Conservation (phyloP, 2,329 filamentous ascomycete genomes). For the Colletotrichum endophyticum region DNA sequence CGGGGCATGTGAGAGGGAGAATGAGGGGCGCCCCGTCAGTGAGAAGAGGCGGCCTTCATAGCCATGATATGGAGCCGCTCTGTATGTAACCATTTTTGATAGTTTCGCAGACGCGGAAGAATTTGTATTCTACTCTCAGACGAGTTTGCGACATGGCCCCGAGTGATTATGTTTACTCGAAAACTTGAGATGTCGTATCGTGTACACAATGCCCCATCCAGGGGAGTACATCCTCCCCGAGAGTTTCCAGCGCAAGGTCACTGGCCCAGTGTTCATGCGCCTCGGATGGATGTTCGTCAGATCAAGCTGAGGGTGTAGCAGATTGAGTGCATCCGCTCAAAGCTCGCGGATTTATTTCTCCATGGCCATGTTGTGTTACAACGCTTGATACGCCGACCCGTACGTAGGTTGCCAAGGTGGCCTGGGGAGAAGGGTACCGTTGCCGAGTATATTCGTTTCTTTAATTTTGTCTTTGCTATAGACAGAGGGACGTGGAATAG, state of each 20-base stretch:
- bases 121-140: neutral
- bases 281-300: neutral
- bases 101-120: neutral
- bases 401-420: neutral
- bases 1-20: neutral
- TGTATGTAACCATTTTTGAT: neutral
- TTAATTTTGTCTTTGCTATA: neutral
- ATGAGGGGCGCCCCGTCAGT: neutral
- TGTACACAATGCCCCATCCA: neutral
- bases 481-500: accelerated
- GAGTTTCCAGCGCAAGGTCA: neutral
- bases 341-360: neutral
- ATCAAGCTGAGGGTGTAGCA: neutral
- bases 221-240: neutral
- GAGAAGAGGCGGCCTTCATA: neutral
- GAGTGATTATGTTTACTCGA: neutral
- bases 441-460: neutral
- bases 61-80: neutral
- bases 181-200: neutral
- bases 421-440: neutral
- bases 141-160: neutral
- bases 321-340: neutral
- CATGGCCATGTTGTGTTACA: neutral
- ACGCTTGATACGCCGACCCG: neutral
- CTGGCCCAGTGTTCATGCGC: neutral